These are phyloP conservation scores for Firmiana major DNA, from an alignment of 345 rosid species.

Conservation along the genomic window DNA sequence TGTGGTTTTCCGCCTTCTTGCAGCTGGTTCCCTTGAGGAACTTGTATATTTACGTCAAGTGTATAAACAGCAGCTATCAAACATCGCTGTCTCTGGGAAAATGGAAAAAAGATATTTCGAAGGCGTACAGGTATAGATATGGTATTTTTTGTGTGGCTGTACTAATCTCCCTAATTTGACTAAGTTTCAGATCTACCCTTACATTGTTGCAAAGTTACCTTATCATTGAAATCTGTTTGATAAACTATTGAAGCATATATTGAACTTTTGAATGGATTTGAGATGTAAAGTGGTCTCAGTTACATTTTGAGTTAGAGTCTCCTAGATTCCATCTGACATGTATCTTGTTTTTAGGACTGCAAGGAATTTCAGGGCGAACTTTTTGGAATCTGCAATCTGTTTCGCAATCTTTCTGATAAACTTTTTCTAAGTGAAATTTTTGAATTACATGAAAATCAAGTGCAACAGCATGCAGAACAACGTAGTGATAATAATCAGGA, in stretches of 20 bases:
- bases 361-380: slow-evolving; percentile 92
- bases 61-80: slow-evolving; percentile 93
- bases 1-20: slow-evolving; percentile 86
- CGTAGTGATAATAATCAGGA: slow-evolving; percentile 23
- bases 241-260: background rate
- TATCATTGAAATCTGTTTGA: background rate
- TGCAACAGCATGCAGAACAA: slow-evolving; percentile 22
- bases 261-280: background rate
- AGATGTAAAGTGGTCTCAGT: background rate
- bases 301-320: background rate
- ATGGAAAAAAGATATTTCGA: slow-evolving; percentile 67
- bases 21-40: slow-evolving; percentile 96
- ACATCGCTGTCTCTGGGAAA: slow-evolving; percentile 93
- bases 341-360: slow-evolving; percentile 62
- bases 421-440: slow-evolving; percentile 85
- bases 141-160: background rate
- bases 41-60: slow-evolving; percentile 86
- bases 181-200: background rate
- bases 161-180: background rate
- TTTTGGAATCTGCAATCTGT: slow-evolving; percentile 88
- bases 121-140: slow-evolving; percentile 78
- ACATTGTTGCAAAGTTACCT: background rate
- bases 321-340: background rate
- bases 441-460: slow-evolving; percentile 43
- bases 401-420: slow-evolving; percentile 84